Conservation (phyloP, 2,329 filamentous ascomycete genomes). For the Alternaria ethzedia region DNA sequence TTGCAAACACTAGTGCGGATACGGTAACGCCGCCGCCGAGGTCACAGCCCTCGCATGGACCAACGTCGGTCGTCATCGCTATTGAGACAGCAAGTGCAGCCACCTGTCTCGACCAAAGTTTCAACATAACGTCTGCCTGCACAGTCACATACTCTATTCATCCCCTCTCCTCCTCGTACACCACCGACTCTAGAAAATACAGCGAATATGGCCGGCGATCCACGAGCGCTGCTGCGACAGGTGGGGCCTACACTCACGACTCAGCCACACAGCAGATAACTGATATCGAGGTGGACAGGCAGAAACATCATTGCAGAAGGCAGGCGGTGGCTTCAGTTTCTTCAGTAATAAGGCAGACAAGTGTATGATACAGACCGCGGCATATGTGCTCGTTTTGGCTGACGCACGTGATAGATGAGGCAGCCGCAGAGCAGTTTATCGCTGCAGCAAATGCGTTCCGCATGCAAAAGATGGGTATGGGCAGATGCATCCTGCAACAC, state of each 20-base stretch:
- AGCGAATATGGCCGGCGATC: conserved; percentile 46
- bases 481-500: background rate
- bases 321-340: conserved; percentile 82
- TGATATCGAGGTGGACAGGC: conserved; percentile 65
- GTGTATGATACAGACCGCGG: conserved; percentile 48
- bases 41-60: conserved; percentile 36
- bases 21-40: conserved; percentile 23
- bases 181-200: conserved; percentile 1
- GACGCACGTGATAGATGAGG: conserved; percentile 62
- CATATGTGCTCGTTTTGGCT: conserved; percentile 5
- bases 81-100: conserved; percentile 38
- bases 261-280: conserved; percentile 38
- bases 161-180: background rate
- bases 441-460: conserved; percentile 92
- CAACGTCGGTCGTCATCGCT: conserved; percentile 38
- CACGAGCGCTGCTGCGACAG: conserved; percentile 47
- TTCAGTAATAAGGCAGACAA: conserved; percentile 89
- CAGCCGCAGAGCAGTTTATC: conserved; percentile 84
- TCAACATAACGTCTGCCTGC: conserved; percentile 14
- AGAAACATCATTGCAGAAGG: conserved; percentile 79
- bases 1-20: conserved; percentile 20
- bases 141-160: conserved; percentile 4
- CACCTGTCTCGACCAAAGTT: conserved; percentile 41
- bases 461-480: conserved; percentile 80
- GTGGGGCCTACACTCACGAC: conserved; percentile 38